Evolutionary conservation across 1,284 basidiomycete genomes (phyloP).

Genomic region (Polyporus tsugae): DNA sequence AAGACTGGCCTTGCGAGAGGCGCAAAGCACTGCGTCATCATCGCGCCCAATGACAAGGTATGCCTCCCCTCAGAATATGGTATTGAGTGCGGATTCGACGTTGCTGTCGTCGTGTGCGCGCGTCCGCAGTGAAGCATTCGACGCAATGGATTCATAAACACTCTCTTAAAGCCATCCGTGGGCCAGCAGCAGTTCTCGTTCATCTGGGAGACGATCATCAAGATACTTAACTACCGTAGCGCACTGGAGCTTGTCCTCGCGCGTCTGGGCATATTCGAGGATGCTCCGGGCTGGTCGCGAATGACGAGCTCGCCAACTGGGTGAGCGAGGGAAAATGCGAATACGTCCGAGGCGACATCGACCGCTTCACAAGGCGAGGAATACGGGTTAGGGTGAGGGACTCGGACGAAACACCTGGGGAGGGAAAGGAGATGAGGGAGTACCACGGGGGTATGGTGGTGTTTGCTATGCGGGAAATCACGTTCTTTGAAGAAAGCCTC

Average conservation of each 20-base stretch:
- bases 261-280: conserved; percentile 53
- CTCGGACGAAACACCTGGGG: conserved; percentile 40
- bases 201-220: conserved; percentile 60
- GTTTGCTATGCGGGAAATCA: conserved; percentile 60
- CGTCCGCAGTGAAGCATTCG: conserved; percentile 61
- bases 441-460: conserved; percentile 64
- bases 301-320: conserved; percentile 61
- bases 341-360: conserved; percentile 65
- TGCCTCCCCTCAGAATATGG: not conserved
- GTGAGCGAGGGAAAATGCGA: conserved; percentile 57
- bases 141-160: conserved; percentile 61
- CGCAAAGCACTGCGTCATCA: conserved; percentile 55
- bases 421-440: conserved; percentile 40
- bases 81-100: not conserved
- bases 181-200: conserved; percentile 61
- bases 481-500: conserved; percentile 62
- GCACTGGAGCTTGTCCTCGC: conserved; percentile 56
- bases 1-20: conserved; percentile 57
- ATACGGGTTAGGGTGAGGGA: conserved; percentile 47
- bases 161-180: conserved; percentile 65
- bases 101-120: not conserved
- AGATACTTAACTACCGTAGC: conserved; percentile 60
- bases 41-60: conserved; percentile 52
- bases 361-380: conserved; percentile 52
- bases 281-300: conserved; percentile 61